Conservation (phyloP, 257 asterid genomes). For the Misopates orontium region DNA sequence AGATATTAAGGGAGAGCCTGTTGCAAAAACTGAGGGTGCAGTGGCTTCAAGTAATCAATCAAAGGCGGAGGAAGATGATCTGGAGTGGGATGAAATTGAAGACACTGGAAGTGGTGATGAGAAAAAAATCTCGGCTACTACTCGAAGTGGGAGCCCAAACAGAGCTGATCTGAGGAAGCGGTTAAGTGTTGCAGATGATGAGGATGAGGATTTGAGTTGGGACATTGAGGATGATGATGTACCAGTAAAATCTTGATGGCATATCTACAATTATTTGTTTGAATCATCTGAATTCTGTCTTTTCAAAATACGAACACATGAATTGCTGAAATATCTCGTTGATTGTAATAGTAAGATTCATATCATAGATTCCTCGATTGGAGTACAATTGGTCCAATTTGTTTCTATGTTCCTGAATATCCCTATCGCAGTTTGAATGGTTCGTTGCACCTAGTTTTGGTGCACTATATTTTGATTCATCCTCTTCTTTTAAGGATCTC, state of each 20-base stretch:
- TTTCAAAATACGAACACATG: background rate
- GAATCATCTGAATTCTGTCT: no score
- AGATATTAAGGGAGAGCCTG: constrained; percentile 25
- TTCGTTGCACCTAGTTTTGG: no score
- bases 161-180: constrained; percentile 45
- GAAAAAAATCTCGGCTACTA: constrained; percentile 32
- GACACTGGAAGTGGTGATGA: constrained; percentile 71
- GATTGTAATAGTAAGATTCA: background rate
- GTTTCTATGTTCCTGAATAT: no score
- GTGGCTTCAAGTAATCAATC: constrained; percentile 35
- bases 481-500: no score
- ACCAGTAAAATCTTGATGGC: constrained; percentile 42
- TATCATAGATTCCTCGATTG: background rate
- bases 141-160: constrained; percentile 39
- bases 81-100: constrained; percentile 92
- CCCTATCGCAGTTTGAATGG: no score
- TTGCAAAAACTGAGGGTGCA: constrained; percentile 31
- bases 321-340: background rate
- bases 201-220: constrained; percentile 79
- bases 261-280: no score
- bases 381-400: no score
- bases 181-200: constrained; percentile 53
- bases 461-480: no score
- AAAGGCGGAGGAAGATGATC: constrained; percentile 50
- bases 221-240: constrained; percentile 78